Percentiles rank a stretch among this genome's conserved stretches.
Evolutionary conservation across 768 basidiomycete genomes (phyloP).

Genomic region (Leucosporidium scottii): DNA sequence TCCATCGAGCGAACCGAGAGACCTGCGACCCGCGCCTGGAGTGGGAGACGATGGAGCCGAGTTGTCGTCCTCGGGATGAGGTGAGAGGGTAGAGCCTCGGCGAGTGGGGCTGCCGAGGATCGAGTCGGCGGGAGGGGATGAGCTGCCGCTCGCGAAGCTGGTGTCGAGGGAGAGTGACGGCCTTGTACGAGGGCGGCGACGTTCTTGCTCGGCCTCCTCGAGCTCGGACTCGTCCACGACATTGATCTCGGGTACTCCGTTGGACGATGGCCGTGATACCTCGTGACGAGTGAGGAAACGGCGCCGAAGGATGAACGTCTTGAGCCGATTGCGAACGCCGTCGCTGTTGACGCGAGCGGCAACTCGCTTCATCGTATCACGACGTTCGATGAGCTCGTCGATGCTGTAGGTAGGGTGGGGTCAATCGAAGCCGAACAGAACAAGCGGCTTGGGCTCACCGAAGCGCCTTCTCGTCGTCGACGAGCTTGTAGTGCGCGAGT

Average conservation of each 20-base stretch:
- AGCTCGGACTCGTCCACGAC: neutral
- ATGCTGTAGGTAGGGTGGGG: neutral
- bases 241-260: neutral
- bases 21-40: neutral
- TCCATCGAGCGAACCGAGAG: neutral
- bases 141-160: neutral
- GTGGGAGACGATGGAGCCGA: neutral
- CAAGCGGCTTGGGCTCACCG: constrained; percentile 55
- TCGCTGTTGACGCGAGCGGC: constrained; percentile 11
- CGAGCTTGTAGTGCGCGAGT: constrained; percentile 83
- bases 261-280: neutral
- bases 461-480: constrained; percentile 79
- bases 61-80: neutral
- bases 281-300: constrained; percentile 13
- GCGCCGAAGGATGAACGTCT: constrained; percentile 17
- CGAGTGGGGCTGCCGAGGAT: neutral
- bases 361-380: constrained; percentile 10
- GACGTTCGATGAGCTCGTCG: constrained; percentile 26
- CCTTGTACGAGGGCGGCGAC: neutral
- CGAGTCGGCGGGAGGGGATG: neutral
- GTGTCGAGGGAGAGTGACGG: neutral
- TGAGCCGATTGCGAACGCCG: constrained; percentile 17
- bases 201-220: neutral
- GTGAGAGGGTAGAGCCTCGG: too few relatives aligned
- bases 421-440: neutral